A percentile compares a stretch with the other conserved stretches of the same genome.
phyloP scores from a whole-genome alignment of 225 moss, liverwort and hornwort species.

The Pseudisothecium myosuroides region DNA sequence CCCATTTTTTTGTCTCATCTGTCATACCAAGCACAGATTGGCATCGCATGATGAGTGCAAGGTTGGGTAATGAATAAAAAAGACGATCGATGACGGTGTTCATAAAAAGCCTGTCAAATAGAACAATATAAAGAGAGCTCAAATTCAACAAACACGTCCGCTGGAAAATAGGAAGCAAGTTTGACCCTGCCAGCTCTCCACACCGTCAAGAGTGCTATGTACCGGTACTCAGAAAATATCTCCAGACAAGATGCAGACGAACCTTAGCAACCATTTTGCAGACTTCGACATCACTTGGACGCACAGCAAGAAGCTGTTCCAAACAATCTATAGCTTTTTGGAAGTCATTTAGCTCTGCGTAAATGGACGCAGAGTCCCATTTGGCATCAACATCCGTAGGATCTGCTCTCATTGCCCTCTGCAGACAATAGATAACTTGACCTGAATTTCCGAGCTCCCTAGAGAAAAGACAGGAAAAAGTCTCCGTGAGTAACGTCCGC shows the following conservation, averaged over 20 bases:
- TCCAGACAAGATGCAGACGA: slow-evolving; percentile 2
- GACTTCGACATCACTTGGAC: slow-evolving; percentile 80
- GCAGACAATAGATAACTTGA: slow-evolving; percentile 93
- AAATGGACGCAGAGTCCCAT: slow-evolving; percentile 95
- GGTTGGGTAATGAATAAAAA: not conserved
- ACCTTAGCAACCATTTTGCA: slow-evolving; percentile 99
- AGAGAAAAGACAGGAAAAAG: not conserved
- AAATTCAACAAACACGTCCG: not conserved
- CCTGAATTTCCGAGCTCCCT: slow-evolving; percentile 95
- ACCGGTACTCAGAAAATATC: not conserved
- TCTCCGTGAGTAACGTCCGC: not conserved
- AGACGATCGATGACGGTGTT: not conserved
- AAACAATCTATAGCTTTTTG: slow-evolving; percentile 87
- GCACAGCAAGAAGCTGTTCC: slow-evolving; percentile 71
- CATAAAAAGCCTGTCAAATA: not conserved
- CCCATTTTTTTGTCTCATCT: slow-evolving; percentile 96
- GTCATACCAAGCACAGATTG: slow-evolving; percentile 8
- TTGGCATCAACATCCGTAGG: slow-evolving; percentile 93
- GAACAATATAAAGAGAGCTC: not conserved
- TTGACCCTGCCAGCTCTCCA: not conserved
- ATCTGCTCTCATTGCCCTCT: slow-evolving; percentile 93
- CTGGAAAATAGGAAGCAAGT: not conserved
- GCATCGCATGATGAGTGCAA: not conserved
- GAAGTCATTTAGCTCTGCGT: slow-evolving; percentile 71
- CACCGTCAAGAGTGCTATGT: not conserved